Evolutionary conservation across 495 filamentous ascomycete genomes (phyloP).

Genomic region (Penicillium canariense): DNA sequence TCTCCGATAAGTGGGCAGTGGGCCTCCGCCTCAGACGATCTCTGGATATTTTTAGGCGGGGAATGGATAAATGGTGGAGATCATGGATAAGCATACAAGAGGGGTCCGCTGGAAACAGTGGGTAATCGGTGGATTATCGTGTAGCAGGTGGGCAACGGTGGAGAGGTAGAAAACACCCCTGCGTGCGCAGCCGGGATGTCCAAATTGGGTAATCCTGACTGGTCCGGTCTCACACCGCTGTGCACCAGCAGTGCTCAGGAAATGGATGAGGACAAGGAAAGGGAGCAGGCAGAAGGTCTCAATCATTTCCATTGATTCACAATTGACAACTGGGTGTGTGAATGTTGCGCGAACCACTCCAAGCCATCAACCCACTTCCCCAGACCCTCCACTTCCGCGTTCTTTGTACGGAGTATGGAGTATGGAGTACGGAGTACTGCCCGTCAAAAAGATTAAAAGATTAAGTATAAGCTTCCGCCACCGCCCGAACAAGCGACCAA

Average conservation of each 20-base stretch:
- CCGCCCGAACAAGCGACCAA: neutral
- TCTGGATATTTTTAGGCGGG: constrained; percentile 2
- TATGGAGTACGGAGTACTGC: too few relatives aligned
- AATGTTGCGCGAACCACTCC: too few relatives aligned
- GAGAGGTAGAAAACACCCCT: constrained; percentile 1
- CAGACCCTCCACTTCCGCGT: neutral
- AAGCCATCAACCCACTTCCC: too few relatives aligned
- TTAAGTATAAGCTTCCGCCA: constrained; percentile 11
- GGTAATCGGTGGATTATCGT: neutral
- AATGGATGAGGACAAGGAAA: neutral
- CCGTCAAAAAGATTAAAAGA: too few relatives aligned
- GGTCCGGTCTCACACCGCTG: constrained; percentile 11
- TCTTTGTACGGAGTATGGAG: too few relatives aligned
- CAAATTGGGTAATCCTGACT: constrained; percentile 17
- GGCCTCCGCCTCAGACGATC: neutral
- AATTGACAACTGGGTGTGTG: too few relatives aligned
- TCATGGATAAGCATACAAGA: neutral
- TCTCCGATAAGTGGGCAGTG: neutral
- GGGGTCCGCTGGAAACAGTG: constrained; percentile 2
- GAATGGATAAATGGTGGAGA: neutral
- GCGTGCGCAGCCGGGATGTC: constrained; percentile 14
- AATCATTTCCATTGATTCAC: neutral
- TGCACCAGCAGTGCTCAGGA: neutral
- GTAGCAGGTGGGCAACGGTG: neutral
- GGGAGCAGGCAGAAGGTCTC: too few relatives aligned